phyloP scores from a whole-genome alignment of 768 basidiomycete species.

The Saitozyma sp. region DNA sequence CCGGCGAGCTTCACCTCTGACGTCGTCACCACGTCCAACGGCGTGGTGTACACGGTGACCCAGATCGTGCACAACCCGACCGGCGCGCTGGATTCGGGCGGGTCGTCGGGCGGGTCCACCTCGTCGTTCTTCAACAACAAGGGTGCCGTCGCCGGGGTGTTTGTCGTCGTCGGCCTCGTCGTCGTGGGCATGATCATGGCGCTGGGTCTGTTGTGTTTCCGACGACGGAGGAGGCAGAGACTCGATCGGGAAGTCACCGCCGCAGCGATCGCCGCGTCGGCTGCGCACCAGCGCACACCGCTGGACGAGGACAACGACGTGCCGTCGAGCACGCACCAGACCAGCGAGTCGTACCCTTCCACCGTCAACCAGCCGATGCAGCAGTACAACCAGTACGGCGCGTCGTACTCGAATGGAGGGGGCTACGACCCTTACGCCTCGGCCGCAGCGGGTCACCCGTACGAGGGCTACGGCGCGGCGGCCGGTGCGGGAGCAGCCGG shows the following conservation, averaged over 20 bases:
- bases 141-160: conserved; percentile 72
- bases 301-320: conserved; percentile 44
- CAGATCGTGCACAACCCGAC: conserved; percentile 50
- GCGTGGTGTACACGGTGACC: conserved; percentile 49
- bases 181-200: conserved; percentile 57
- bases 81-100: conserved; percentile 42
- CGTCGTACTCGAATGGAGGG: conserved; percentile 40
- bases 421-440: conserved; percentile 49
- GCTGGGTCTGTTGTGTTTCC: conserved; percentile 54
- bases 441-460: conserved; percentile 8
- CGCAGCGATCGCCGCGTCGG: conserved; percentile 48
- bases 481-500: conserved; percentile 13
- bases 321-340: conserved; percentile 22
- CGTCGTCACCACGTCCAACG: conserved; percentile 41
- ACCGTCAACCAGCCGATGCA: conserved; percentile 44
- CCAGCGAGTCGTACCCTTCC: conserved; percentile 36
- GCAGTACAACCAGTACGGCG: conserved; percentile 50
- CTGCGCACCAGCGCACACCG: conserved; percentile 31
- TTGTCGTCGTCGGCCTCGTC: conserved; percentile 69
- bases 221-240: conserved; percentile 49
- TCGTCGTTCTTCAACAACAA: conserved; percentile 63
- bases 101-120: conserved; percentile 6
- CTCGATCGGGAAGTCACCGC: conserved; percentile 53
- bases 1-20: conserved; percentile 43
- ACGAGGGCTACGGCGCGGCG: neutral